Conservation (phyloP, 2,329 filamentous ascomycete genomes). For the Phaeosphaeriaceae sp. region DNA sequence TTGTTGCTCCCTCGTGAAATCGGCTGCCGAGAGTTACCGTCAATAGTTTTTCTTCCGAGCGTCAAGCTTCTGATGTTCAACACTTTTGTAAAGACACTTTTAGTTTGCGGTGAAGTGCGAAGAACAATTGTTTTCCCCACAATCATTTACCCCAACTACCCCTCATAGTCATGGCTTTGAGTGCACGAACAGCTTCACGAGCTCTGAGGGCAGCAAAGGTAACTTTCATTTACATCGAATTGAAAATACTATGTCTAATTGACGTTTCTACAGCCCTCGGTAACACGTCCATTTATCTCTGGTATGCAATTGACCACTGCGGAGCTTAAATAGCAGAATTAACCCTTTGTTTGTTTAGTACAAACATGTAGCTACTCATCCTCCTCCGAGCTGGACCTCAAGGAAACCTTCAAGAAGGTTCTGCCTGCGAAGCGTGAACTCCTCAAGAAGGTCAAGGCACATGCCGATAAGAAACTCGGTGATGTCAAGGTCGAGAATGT, state of each 20-base stretch:
- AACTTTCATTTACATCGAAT: slow-evolving; percentile 36
- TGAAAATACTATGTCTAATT: slow-evolving; percentile 15
- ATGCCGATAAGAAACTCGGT: slow-evolving; percentile 81
- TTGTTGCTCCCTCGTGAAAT: slow-evolving; percentile 23
- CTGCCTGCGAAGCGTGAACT: slow-evolving; percentile 95
- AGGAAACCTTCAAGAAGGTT: slow-evolving; percentile 78
- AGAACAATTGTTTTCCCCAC: slow-evolving; percentile 27
- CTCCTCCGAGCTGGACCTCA: slow-evolving; percentile 83
- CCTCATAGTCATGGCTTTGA: slow-evolving; percentile 66
- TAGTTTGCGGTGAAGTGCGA: slow-evolving; percentile 19
- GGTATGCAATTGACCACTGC: slow-evolving; percentile 41
- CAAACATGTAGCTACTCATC: slow-evolving; percentile 69
- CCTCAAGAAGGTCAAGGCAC: slow-evolving; percentile 89
- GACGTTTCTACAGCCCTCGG: slow-evolving; percentile 31
- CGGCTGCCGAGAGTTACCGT: slow-evolving; percentile 41
- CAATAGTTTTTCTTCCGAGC: slow-evolving; percentile 21
- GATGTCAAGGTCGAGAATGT: slow-evolving; percentile 94
- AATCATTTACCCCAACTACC: slow-evolving; percentile 33
- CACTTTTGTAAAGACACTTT: slow-evolving; percentile 5
- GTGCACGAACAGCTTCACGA: slow-evolving; percentile 65
- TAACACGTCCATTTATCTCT: slow-evolving; percentile 41
- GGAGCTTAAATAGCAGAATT: slow-evolving; percentile 9
- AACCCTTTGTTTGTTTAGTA: slow-evolving; percentile 33
- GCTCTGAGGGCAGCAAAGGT: slow-evolving; percentile 71
- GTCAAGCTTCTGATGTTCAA: slow-evolving; percentile 6